Evolutionary conservation across 2,329 filamentous ascomycete genomes (phyloP).

Genomic region (Tolypocladium sp.): DNA sequence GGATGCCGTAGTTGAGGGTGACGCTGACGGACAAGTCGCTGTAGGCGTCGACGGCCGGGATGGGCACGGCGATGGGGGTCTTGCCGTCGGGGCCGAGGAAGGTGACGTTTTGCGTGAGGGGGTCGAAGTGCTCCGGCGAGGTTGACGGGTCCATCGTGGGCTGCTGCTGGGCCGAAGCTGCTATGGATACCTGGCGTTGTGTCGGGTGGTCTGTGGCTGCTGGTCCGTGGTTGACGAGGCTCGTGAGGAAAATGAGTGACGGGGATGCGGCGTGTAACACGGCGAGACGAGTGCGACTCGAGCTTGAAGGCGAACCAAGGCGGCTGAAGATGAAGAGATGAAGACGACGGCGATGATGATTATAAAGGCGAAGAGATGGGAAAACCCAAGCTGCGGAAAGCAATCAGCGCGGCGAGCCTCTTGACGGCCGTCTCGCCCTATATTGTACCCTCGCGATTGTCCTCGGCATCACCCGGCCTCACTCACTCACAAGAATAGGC

Average conservation of each 20-base stretch:
- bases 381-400: not conserved
- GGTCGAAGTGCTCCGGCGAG: conserved; percentile 17
- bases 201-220: not conserved
- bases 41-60: conserved; percentile 21
- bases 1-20: conserved; percentile 57
- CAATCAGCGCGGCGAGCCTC: not conserved
- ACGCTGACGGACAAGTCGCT: conserved; percentile 23
- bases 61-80: conserved; percentile 20
- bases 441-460: not conserved
- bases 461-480: not conserved
- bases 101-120: conserved; percentile 23
- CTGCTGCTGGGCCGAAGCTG: not conserved
- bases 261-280: conserved; percentile 2
- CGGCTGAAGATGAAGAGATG: not conserved
- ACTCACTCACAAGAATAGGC: not conserved
- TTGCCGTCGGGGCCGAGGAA: conserved; percentile 22
- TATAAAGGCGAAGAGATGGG: not conserved
- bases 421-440: not conserved
- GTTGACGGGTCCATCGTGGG: conserved; percentile 5
- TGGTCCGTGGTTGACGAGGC: not conserved
- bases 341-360: not conserved
- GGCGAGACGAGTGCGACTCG: not conserved
- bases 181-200: not conserved
- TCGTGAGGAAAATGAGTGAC: not conserved
- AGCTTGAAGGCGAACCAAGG: not conserved